phyloP scores from a whole-genome alignment of 2,329 filamentous ascomycete species.

The Diaporthe sp. region DNA sequence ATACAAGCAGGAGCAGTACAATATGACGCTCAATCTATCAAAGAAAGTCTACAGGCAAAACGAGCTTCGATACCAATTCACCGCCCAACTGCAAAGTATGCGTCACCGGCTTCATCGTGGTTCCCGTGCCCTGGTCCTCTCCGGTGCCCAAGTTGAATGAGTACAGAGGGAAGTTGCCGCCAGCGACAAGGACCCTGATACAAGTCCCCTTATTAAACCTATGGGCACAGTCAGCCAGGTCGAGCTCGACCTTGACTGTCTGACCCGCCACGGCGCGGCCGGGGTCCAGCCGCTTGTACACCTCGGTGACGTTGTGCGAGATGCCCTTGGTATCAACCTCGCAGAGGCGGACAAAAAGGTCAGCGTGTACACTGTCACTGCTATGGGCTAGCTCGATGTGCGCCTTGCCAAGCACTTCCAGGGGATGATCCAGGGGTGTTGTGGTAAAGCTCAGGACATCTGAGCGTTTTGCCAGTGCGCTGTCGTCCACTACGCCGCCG shows the following conservation, averaged over 20 bases:
- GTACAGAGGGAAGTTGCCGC: constrained; percentile 42
- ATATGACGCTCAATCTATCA: not conserved
- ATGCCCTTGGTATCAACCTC: constrained; percentile 43
- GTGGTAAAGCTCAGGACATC: constrained; percentile 45
- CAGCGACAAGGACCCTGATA: constrained; percentile 43
- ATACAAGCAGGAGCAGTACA: not conserved
- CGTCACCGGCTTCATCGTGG: constrained; percentile 31
- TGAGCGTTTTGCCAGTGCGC: constrained; percentile 37
- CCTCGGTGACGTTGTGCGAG: constrained; percentile 44
- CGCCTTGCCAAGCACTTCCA: constrained; percentile 43
- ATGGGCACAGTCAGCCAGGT: constrained; percentile 42
- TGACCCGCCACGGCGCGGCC: not conserved
- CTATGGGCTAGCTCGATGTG: constrained; percentile 43
- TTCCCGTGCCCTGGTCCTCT: constrained; percentile 40
- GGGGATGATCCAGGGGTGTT: constrained; percentile 37
- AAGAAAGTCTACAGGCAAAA: constrained; percentile 32
- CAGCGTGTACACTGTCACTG: constrained; percentile 43
- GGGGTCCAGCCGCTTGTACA: constrained; percentile 41
- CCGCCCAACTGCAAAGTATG: constrained; percentile 37
- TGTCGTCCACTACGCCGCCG: constrained; percentile 42
- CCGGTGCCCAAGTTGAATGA: constrained; percentile 41
- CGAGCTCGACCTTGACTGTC: constrained; percentile 33
- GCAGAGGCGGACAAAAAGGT: constrained; percentile 44
- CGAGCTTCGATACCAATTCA: constrained; percentile 11
- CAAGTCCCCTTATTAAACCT: constrained; percentile 41